Evolutionary conservation across 129 eudicot species (phyloP), one percentile per base, ranked within the genome.

Genomic region (Escallonia rubra): DNA sequence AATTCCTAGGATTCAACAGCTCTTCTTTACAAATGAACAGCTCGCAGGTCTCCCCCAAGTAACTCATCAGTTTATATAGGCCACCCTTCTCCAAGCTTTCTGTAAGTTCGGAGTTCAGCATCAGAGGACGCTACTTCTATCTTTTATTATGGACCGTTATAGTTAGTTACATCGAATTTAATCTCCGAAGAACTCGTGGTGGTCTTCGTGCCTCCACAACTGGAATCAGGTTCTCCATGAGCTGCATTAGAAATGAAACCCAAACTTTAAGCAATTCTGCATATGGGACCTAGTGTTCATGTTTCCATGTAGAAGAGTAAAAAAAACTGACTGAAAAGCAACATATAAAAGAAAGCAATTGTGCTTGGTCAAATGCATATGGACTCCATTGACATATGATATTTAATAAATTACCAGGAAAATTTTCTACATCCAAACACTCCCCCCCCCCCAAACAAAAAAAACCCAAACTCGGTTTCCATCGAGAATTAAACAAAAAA

Each of bases 161-260:
- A 13, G 13, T 78, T n/a, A 63, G 66, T 78, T 78, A 78, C 80
- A 83, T 71, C 49, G 93, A 86, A 14, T 66, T 75, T 51, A 67
- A 69, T 72, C 96, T 74, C 64, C 88, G 78, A 73, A 89, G 83
- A 56, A 71, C 77, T 66, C 79, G 69, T 60, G 90, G 74, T 16
- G 96, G 88, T 55, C 78, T 83, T 76, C 76, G 67, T 69, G 79
- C 74, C 81, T 89, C 96, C 69, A 70, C 79, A 49, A 86, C 88
- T 34, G 94, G 86, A 69, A 79, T 81, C 81, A 89, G 43, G 69
- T 81, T 86, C 79, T 86, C 82, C 88, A 83, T 89, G 44, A 86
- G 82, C 96, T 89, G 88, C 79, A 72, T 3, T 54, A 12, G 2
- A n/a, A 15, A 57, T 23, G 49, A 53, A 8, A 7, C 15, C 55